Evolutionary conservation across 2,329 filamentous ascomycete species (phyloP).

Genomic region (Apiospora aurea): DNA sequence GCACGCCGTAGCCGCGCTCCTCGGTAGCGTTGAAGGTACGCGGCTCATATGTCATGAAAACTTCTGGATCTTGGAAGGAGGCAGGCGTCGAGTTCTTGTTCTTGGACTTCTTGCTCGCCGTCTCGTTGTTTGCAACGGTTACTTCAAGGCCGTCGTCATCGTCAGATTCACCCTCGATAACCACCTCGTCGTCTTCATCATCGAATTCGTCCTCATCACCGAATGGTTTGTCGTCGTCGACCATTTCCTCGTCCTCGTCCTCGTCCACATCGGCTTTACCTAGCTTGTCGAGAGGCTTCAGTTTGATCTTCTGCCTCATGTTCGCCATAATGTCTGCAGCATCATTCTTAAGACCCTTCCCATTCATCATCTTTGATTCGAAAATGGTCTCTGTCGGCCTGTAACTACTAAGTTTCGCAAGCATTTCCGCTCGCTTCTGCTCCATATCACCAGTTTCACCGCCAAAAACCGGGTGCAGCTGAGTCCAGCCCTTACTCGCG

Average conservation of each 20-base stretch:
- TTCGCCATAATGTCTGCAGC: constrained; percentile 66
- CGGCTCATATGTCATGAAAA: constrained; percentile 97
- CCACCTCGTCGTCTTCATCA: constrained; percentile 47
- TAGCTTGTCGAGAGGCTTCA: constrained; percentile 46
- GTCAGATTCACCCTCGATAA: constrained; percentile 47
- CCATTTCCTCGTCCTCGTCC: neutral
- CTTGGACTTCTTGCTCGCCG: constrained; percentile 54
- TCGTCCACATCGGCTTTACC: constrained; percentile 30
- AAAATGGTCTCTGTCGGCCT: constrained; percentile 95
- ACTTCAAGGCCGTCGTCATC: constrained; percentile 73
- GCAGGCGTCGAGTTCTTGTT: constrained; percentile 45
- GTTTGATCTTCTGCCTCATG: constrained; percentile 61
- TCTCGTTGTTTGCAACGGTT: constrained; percentile 68
- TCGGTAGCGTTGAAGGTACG: constrained; percentile 81
- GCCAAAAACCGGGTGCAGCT: constrained; percentile 83
- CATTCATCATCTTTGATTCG: constrained; percentile 54
- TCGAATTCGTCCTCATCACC: constrained; percentile 35
- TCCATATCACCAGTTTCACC: constrained; percentile 70
- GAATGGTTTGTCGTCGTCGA: constrained; percentile 8
- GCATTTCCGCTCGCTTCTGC: constrained; percentile 81
- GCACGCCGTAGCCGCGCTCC: constrained; percentile 92
- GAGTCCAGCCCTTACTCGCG: constrained; percentile 71
- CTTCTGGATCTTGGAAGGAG: constrained; percentile 82
- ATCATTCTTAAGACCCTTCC: constrained; percentile 47
- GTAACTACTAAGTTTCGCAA: constrained; percentile 87